Percentiles rank a stretch among this genome's conserved stretches.
Conservation (phyloP, 768 basidiomycete species). For the Strobilomyces confusus region DNA sequence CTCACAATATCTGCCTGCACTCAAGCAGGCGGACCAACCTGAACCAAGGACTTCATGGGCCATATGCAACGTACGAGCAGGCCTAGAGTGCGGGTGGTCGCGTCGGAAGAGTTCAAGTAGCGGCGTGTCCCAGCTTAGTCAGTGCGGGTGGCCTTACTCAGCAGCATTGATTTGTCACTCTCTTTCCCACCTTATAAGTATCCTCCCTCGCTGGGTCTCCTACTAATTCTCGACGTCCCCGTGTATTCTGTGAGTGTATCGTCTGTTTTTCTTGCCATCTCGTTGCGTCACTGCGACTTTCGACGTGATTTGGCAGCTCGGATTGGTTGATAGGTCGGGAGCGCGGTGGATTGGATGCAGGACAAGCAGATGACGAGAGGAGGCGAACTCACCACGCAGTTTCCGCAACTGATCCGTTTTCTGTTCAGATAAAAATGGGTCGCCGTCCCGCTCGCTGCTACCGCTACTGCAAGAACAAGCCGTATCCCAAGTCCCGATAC, state of each 20-base stretch:
- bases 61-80: no score
- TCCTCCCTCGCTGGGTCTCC: background rate
- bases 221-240: conserved; percentile 5
- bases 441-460: conserved; percentile 97
- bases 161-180: conserved; percentile 18
- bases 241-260: conserved; percentile 22
- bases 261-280: background rate
- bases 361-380: conserved; percentile 9
- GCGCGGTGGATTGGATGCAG: conserved; percentile 12
- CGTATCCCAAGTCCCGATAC: conserved; percentile 92
- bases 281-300: background rate
- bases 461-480: conserved; percentile 99
- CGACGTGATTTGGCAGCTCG: background rate
- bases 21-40: no score
- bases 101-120: no score
- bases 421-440: conserved; percentile 59
- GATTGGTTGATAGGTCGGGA: background rate
- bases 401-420: conserved; percentile 5
- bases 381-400: background rate
- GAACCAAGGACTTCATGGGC: no score
- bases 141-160: conserved; percentile 15
- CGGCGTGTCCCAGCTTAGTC: no score
- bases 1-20: no score
- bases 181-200: conserved; percentile 22
- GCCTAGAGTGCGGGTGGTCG: no score